Evolutionary conservation across 352 stramenopile genomes (phyloP), one percentile per base, ranked within the genome.

Genomic region (Blastocystis hominis): DNA sequence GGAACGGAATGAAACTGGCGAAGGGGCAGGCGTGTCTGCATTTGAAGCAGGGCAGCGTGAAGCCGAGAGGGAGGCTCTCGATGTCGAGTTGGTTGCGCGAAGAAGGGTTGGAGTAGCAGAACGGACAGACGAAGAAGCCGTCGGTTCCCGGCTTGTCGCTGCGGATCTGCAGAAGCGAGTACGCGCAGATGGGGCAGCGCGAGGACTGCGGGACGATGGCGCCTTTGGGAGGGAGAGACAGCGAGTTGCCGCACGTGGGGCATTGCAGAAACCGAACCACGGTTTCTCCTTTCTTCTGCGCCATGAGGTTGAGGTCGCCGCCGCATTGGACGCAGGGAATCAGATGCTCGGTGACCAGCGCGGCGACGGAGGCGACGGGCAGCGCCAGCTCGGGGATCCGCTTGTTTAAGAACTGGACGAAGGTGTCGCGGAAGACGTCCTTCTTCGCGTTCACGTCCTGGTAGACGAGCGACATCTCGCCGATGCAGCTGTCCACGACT

Each of bases 371-470:
- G 0, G 69, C 77, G 47, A 80, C 54, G 36, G 54, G 44, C 61
- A 62, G n/a, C 0, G 69, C 54, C 40, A 64, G 20, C 2, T 46
- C 62, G 0, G 53, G 15, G 80, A 97, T 98, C 81, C 94, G 93
- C 64, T 96, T 79, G 10, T 90, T 86, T 90, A 95, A 92, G 77
- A 94, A 94, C 13, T 91, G 91, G 36, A 64, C 44, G 87, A 98
- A 94, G 3, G 95, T 95, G 40, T 95, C 93, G 64, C 93, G 92
- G 53, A 98, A 89, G 13, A 98, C 91, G 70, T 93, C 90, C 17
- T 93, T 92, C 69, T 94, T 96, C 13, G 92, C 13, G 20, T 40
- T 24, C 46, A 90, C 78, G 79, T 47, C 89, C 90, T 42, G 91
- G 88, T 56, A 90, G 69, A 89, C 91, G 90, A 70, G 89, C 91